These are phyloP conservation scores for Sugiyamaella boreocaroliniensis DNA, from an alignment of 805 yeast genomes.

Conservation along the genomic window DNA sequence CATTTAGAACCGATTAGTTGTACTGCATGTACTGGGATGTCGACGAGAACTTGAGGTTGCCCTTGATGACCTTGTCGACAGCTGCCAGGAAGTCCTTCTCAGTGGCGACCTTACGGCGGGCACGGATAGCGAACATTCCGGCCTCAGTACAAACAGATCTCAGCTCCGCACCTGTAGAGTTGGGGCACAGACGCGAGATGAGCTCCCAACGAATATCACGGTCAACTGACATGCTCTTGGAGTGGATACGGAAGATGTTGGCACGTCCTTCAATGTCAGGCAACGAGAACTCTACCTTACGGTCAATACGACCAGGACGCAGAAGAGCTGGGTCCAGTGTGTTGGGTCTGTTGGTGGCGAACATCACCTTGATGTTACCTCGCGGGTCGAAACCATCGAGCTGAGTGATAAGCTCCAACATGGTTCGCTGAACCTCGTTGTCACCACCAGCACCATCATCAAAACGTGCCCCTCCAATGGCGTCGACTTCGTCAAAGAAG, in stretches of 20 bases:
- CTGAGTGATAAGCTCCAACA: slow-evolving; percentile 96
- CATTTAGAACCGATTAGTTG: slow-evolving; percentile 41
- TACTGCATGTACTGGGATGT: slow-evolving; percentile 99
- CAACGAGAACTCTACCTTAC: slow-evolving; percentile 93
- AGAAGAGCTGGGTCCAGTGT: slow-evolving; percentile 95
- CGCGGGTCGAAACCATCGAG: slow-evolving; percentile 98
- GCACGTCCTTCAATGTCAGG: slow-evolving; percentile 99
- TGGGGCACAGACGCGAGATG: slow-evolving; percentile 94
- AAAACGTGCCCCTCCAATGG: slow-evolving; percentile 99
- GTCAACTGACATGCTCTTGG: slow-evolving; percentile 96
- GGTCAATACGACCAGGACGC: slow-evolving; percentile 98
- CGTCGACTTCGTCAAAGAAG: slow-evolving; percentile 97
- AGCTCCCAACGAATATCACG: slow-evolving; percentile 98
- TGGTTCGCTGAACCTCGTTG: slow-evolving; percentile 97
- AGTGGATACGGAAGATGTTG: slow-evolving; percentile 92
- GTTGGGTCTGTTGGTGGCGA: slow-evolving; percentile 97
- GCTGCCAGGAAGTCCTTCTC: slow-evolving; percentile 97
- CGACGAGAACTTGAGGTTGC: slow-evolving; percentile 94
- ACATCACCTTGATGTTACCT: slow-evolving; percentile 98
- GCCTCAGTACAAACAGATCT: slow-evolving; percentile 99
- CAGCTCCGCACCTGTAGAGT: slow-evolving; percentile 97
- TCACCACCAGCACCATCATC: slow-evolving; percentile 99
- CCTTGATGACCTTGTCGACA: slow-evolving; percentile 97
- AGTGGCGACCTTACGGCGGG: slow-evolving; percentile 95
- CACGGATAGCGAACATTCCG: slow-evolving; percentile 98